phyloP scores from a whole-genome alignment of 192 early-diverging fungal genomes.

The Backusella macrospora region DNA sequence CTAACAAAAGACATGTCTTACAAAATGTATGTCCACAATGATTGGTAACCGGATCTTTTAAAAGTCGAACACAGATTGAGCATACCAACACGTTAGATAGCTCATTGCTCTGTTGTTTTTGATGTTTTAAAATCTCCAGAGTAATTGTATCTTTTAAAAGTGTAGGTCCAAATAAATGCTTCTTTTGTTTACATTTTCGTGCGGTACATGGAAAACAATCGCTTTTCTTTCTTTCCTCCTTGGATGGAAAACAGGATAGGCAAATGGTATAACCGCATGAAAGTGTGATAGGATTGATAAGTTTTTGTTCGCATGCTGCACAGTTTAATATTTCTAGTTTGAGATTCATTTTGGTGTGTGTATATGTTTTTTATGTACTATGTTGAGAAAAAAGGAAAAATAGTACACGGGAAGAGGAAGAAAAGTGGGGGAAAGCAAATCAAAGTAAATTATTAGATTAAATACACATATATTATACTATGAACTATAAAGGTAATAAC shows the following conservation, averaged over 20 bases:
- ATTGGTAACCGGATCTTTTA: neutral
- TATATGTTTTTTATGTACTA: too few relatives aligned
- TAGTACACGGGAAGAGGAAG: too few relatives aligned
- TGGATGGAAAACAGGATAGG: conserved; percentile 9
- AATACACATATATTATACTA: too few relatives aligned
- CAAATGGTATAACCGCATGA: conserved; percentile 21
- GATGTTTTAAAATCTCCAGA: neutral
- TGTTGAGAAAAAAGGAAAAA: too few relatives aligned
- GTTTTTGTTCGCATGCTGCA: neutral
- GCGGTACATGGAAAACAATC: conserved; percentile 5
- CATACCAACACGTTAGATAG: neutral
- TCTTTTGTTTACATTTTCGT: neutral
- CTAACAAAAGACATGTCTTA: neutral
- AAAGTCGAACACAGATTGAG: neutral
- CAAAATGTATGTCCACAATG: conserved; percentile 22
- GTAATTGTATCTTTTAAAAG: neutral
- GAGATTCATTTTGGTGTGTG: neutral
- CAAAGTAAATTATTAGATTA: neutral
- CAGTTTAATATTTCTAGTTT: conserved; percentile 13
- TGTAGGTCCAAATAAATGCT: conserved; percentile 17
- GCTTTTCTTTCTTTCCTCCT: neutral
- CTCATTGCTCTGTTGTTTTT: neutral
- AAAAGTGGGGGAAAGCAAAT: too few relatives aligned
- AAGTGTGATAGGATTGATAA: conserved; percentile 4
- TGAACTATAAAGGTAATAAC: too few relatives aligned